Evolutionary conservation across 192 early-diverging fungal species (phyloP).

Genomic region (Spizellomyces sp.): DNA sequence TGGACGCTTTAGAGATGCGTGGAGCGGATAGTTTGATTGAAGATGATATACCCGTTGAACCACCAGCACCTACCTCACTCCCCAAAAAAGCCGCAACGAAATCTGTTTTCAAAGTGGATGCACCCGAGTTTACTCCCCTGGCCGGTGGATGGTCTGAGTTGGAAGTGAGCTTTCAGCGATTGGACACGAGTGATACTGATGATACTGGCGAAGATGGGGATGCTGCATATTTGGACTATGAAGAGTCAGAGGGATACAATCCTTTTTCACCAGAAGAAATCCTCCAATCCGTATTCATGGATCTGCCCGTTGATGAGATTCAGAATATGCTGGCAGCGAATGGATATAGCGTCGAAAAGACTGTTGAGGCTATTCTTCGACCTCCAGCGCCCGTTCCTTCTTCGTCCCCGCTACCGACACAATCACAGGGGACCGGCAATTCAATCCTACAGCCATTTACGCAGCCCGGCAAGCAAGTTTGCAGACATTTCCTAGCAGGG

Average conservation of each 20-base stretch:
- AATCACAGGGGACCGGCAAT: not conserved
- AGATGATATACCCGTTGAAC: too few relatives aligned
- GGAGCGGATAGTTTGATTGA: too few relatives aligned
- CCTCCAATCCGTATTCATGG: slow-evolving; percentile 33
- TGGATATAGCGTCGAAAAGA: slow-evolving; percentile 31
- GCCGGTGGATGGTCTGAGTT: too few relatives aligned
- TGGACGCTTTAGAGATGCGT: not conserved
- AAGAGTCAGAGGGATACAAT: slow-evolving; percentile 32
- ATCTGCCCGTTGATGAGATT: slow-evolving; percentile 34
- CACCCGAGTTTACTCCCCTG: too few relatives aligned
- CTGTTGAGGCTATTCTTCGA: slow-evolving; percentile 33
- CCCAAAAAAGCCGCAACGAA: too few relatives aligned
- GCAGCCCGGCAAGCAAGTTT: slow-evolving; percentile 36
- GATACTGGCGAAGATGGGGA: not conserved
- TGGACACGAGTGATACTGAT: not conserved
- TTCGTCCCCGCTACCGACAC: too few relatives aligned
- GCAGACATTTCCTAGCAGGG: slow-evolving; percentile 55
- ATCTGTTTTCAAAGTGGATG: too few relatives aligned
- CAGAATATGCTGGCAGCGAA: slow-evolving; percentile 14
- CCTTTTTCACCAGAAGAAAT: slow-evolving; percentile 37
- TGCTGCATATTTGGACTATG: slow-evolving; percentile 11
- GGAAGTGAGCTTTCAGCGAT: too few relatives aligned
- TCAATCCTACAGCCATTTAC: not conserved
- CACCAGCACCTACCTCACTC: too few relatives aligned
- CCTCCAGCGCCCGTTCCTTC: too few relatives aligned